Percentiles rank a stretch among this genome's conserved stretches.
phyloP scores from a whole-genome alignment of 305 asterid genomes.

The Lippia alba region DNA sequence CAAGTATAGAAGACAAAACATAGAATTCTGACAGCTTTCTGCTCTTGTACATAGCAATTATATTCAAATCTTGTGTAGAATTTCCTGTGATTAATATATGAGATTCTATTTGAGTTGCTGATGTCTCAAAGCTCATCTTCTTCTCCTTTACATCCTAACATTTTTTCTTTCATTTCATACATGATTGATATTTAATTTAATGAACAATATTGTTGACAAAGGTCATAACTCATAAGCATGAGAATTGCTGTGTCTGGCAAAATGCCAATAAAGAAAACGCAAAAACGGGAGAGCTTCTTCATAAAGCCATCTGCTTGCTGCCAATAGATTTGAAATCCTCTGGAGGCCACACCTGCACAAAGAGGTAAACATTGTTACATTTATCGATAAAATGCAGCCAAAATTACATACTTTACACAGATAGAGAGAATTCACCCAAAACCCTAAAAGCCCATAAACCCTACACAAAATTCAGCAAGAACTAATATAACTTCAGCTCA shows the following conservation, averaged over 20 bases:
- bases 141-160: too few species aligned
- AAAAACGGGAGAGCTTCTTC: not conserved
- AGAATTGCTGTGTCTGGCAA: too few species aligned
- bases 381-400: too few species aligned
- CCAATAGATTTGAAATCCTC: constrained; percentile 46
- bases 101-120: not conserved
- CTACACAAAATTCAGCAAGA: not conserved
- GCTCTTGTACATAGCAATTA: constrained; percentile 32
- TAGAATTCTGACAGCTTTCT: constrained; percentile 21
- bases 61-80: not conserved
- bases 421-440: too few species aligned
- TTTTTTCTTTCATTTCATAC: too few species aligned
- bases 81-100: not conserved
- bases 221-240: not conserved
- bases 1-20: not conserved
- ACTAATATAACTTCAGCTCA: not conserved
- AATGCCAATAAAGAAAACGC: too few species aligned
- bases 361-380: not conserved
- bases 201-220: not conserved
- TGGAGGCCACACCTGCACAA: constrained; percentile 59
- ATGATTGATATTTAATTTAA: too few species aligned
- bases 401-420: too few species aligned
- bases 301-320: constrained; percentile 22
- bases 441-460: too few species aligned
- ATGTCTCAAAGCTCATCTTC: too few species aligned